Conservation (phyloP, 345 rosid genomes). For the Citrus australasica region DNA sequence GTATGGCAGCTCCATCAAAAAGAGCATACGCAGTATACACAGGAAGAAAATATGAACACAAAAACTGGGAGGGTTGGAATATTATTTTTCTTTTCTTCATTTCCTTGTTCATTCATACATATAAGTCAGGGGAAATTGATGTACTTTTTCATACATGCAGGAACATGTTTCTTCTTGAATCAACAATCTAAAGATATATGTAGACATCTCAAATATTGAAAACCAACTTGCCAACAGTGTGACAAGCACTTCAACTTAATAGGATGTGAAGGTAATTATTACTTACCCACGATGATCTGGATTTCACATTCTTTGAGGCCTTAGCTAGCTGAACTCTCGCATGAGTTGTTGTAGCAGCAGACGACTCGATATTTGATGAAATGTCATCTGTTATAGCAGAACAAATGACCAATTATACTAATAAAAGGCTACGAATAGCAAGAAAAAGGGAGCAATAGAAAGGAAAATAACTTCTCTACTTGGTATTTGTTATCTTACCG, state of each 20-base stretch:
- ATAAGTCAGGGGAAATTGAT: neutral
- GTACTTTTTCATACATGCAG: neutral
- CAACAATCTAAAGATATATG: neutral
- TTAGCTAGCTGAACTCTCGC: constrained; percentile 49
- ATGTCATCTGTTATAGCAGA: constrained; percentile 46
- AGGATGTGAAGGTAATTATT: neutral
- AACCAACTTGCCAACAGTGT: neutral
- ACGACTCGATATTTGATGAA: constrained; percentile 50
- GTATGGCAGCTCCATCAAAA: neutral
- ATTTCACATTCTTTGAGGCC: constrained; percentile 56
- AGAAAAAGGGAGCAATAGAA: constrained; percentile 4
- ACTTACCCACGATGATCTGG: constrained; percentile 60
- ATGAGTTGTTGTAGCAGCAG: constrained; percentile 45
- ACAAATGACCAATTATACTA: neutral
- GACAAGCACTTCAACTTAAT: neutral
- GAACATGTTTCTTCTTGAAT: neutral
- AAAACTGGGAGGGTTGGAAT: neutral
- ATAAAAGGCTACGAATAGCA: constrained; percentile 1
- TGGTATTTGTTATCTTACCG: constrained; percentile 35
- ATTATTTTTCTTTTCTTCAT: neutral
- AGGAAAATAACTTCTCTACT: neutral
- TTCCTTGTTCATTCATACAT: neutral
- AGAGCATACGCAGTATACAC: neutral
- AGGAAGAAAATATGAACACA: neutral
- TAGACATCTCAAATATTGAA: neutral